phyloP scores from a whole-genome alignment of 2,329 filamentous ascomycete species.

The Calcarisporium arbuscula region DNA sequence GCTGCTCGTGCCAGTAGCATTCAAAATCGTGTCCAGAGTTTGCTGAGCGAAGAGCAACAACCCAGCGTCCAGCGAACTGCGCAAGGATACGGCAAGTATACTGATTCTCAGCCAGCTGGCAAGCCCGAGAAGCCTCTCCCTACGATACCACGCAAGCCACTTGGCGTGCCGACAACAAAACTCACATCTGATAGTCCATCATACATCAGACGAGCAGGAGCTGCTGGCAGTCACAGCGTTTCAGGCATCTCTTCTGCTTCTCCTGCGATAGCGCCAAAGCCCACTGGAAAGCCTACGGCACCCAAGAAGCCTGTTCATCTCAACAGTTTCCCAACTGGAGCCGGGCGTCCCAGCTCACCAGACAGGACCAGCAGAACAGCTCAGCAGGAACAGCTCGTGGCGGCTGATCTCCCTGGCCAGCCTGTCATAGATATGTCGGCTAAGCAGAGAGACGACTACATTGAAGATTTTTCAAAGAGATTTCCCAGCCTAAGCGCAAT shows the following conservation, averaged over 20 bases:
- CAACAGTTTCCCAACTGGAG: conserved; percentile 46
- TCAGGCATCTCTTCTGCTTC: conserved; percentile 16
- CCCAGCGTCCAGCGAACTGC: conserved; percentile 60
- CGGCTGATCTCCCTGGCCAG: conserved; percentile 40
- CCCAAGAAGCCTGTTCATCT: conserved; percentile 58
- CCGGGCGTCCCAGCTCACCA: conserved; percentile 37
- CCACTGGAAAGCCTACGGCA: conserved; percentile 41
- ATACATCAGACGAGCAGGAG: no score
- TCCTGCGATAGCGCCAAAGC: conserved; percentile 18
- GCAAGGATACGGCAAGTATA: conserved; percentile 84
- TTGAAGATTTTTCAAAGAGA: conserved; percentile 69
- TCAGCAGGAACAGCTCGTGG: conserved; percentile 33
- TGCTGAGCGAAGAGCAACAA: conserved; percentile 72
- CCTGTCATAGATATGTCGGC: conserved; percentile 48
- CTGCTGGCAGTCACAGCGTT: conserved; percentile 8
- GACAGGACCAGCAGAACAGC: conserved; percentile 35
- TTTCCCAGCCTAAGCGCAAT: conserved; percentile 81
- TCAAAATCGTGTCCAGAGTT: conserved; percentile 80
- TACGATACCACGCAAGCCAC: conserved; percentile 45
- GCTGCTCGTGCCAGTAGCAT: conserved; percentile 72
- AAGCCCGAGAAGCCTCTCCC: conserved; percentile 34
- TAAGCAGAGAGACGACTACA: conserved; percentile 58
- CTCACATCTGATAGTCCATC: conserved; percentile 16
- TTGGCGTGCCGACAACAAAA: conserved; percentile 27
- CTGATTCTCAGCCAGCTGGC: conserved; percentile 43